Percentiles rank a stretch among this genome's conserved stretches.
Evolutionary conservation across 2,329 filamentous ascomycete species (phyloP).

Genomic region (Paecilomyces sp.): DNA sequence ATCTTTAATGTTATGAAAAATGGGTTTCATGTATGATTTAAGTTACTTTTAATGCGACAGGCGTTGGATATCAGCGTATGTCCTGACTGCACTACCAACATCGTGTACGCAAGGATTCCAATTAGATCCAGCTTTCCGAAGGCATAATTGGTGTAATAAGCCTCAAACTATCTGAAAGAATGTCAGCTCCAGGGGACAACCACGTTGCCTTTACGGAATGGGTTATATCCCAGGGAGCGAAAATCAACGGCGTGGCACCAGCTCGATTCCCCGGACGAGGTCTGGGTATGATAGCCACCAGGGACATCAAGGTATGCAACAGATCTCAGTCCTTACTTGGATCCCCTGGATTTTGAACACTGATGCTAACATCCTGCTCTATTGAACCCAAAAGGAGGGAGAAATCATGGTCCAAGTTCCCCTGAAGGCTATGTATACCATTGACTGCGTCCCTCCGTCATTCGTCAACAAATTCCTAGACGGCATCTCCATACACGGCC

Average conservation of each 20-base stretch:
- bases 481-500: conserved; percentile 59
- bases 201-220: conserved; percentile 58
- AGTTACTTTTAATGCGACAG: neutral
- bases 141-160: neutral
- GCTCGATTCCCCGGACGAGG: conserved; percentile 64
- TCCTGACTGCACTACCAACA: neutral
- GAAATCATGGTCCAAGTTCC: conserved; percentile 62
- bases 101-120: neutral
- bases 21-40: neutral
- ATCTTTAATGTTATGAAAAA: neutral
- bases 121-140: neutral
- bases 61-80: neutral
- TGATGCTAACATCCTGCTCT: neutral
- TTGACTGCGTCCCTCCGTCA: conserved; percentile 50
- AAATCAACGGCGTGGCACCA: conserved; percentile 60
- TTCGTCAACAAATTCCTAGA: conserved; percentile 48
- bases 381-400: conserved; percentile 40
- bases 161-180: neutral
- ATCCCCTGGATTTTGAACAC: neutral
- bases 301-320: conserved; percentile 53
- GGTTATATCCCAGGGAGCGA: conserved; percentile 58
- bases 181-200: conserved; percentile 20
- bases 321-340: neutral
- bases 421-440: conserved; percentile 54
- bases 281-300: conserved; percentile 68